Base-by-base conservation (phyloP, 202 grass and related monocot genomes). In the Panicum virgatum region DNA sequence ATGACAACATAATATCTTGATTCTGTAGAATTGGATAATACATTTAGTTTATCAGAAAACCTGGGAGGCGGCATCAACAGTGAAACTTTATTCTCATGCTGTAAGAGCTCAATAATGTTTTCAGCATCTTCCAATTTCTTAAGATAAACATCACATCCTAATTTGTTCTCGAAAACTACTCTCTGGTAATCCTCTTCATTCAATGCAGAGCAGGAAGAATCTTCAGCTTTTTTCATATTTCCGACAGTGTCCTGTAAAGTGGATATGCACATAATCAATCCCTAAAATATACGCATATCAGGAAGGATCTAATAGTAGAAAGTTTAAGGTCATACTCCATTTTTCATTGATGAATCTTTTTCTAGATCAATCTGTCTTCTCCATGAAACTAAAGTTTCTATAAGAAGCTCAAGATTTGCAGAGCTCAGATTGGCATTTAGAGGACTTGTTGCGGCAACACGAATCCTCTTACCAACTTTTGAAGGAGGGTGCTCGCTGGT, bases 131-230 rank as follows among this genome's bases (percentile, higher is more conserved):
- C 90, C 22, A 93, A 54, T 86, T 89, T 95, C 82, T 86, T 98
- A 56, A 98, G 53, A 86, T 92, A 98, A 84, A 98, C 85, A 77
- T 98, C 92, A 85, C 90, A 98, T 82, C 96, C 96, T 60, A 98
- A 84, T 69, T 96, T 91, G 76, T 98, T 98, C 75, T 93, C 90
- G 78, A 98, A 86, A 80, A 95, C 70, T 72, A 98, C 85, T 87
- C 92, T 93, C 74, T 93, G 92, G 71, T 93, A 83, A 86, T 98
- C 96, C 73, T 96, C 92, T 82, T 98, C 92, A 60, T 98, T 90
- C 82, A 98, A 88, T 26, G 92, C 96, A 64, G 96, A 95, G 76
- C 79, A 86, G n/a, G 84, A 86, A 68, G 89, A 87, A 66, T 77
- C 75, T 22, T 80, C 78, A 74, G 77, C 53, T 46, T 82, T 80